These are phyloP conservation scores for Trichoderma aggressivum DNA, from an alignment of 2,329 filamentous ascomycete species.

Conservation along the genomic window DNA sequence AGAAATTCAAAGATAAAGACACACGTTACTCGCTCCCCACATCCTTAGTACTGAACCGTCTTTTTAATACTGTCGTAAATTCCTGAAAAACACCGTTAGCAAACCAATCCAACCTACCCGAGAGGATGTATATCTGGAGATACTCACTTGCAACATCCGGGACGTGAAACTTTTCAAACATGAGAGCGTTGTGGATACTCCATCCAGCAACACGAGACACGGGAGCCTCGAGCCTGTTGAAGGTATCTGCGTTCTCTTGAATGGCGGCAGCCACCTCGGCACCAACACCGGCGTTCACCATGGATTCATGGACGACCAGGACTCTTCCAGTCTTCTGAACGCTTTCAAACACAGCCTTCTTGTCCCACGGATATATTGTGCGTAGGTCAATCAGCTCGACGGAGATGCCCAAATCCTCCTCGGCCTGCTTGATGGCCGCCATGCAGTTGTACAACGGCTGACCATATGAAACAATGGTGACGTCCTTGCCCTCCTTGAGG, in stretches of 20 bases:
- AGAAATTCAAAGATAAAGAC: conserved; percentile 1
- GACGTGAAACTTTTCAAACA: conserved; percentile 77
- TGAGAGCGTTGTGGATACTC: conserved; percentile 76
- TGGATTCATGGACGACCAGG: conserved; percentile 87
- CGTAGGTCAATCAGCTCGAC: conserved; percentile 85
- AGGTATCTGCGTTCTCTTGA: conserved; percentile 73
- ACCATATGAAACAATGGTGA: conserved; percentile 86
- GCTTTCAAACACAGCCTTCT: conserved; percentile 73
- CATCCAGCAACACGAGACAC: conserved; percentile 84
- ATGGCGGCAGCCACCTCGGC: conserved; percentile 87
- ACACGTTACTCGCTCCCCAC: not conserved
- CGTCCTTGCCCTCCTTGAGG: conserved; percentile 71
- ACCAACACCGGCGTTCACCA: conserved; percentile 85
- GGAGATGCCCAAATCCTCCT: conserved; percentile 70
- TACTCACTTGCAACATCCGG: conserved; percentile 83
- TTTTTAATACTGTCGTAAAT: conserved; percentile 70
- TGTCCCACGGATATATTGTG: conserved; percentile 90
- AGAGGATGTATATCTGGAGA: not conserved
- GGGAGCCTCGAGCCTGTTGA: conserved; percentile 78
- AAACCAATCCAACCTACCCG: not conserved
- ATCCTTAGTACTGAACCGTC: conserved; percentile 58
- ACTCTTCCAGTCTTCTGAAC: conserved; percentile 84
- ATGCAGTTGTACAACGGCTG: conserved; percentile 84
- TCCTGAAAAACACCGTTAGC: conserved; percentile 41
- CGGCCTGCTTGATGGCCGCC: conserved; percentile 69